phyloP scores from a whole-genome alignment of 1,284 basidiomycete species.

The Porogramme epimiltina region DNA sequence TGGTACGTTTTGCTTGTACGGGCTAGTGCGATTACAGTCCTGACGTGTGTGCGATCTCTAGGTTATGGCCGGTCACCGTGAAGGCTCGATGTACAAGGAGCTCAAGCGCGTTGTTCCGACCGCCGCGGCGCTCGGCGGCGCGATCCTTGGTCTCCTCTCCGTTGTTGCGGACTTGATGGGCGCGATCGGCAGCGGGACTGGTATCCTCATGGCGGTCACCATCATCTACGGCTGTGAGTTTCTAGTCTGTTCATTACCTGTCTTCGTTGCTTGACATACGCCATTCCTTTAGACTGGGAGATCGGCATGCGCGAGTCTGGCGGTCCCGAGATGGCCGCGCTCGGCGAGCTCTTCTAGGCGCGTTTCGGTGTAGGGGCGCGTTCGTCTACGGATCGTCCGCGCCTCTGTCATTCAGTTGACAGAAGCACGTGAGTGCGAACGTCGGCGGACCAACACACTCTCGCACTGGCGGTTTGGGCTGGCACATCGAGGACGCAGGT shows the following conservation, averaged over 20 bases:
- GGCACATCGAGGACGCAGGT: background rate
- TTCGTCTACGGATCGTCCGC: too few species aligned
- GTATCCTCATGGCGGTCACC: conserved; percentile 97
- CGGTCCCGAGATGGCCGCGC: conserved; percentile 73
- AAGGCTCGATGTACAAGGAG: conserved; percentile 99
- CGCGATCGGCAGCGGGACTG: conserved; percentile 94
- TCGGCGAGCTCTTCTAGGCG: conserved; percentile 61
- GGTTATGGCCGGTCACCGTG: conserved; percentile 97
- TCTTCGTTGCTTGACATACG: background rate
- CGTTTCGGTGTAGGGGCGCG: too few species aligned
- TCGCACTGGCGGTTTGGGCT: background rate
- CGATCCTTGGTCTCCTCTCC: conserved; percentile 91
- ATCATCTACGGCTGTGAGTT: conserved; percentile 92
- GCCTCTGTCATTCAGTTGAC: too few species aligned
- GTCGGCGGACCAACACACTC: background rate
- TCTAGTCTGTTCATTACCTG: too few species aligned
- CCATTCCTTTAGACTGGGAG: conserved; percentile 61
- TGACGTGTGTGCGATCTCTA: conserved; percentile 26
- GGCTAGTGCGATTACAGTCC: background rate
- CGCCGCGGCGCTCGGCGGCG: conserved; percentile 96
- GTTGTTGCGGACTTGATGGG: conserved; percentile 97
- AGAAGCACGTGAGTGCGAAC: background rate
- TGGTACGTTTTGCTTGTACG: conserved; percentile 52
- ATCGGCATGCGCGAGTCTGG: conserved; percentile 79
- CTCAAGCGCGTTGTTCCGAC: conserved; percentile 97